Evolutionary conservation across 202 grass and related monocot species (phyloP), one percentile per base, ranked within the genome.

Genomic region (Schoenoplectus triqueter): DNA sequence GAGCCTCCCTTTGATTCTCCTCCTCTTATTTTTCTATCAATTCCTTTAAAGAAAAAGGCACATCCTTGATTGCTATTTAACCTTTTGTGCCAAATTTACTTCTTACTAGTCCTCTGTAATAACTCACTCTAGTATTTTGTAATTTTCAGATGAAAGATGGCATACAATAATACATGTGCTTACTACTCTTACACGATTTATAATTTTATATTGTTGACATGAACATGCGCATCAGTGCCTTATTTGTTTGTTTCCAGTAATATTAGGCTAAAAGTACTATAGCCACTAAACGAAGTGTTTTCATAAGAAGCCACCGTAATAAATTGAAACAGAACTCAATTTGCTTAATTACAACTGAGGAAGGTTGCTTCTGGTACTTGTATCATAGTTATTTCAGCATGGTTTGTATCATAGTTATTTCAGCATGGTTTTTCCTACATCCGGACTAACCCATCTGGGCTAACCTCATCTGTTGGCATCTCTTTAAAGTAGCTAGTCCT

Each of bases 1-100:
- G 73, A 89, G 85, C 92, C 85, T 92, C 86, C 92, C 63, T 7
- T 94, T 86, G 63, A 79, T 83, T 90, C 69, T 88, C 89, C 66
- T 79, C 87, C 87, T 92, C 89, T 74, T 72, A 69, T 71, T 84
- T 84, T 69, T 46, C 13, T 46, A 48, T 41, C 39, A 52, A 59
- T 69, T 18, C 62, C 64, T 84, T 84, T 84, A 41, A 51, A 21
- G 21, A 13, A 56, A 71, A 71, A 59, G 45, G 48, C 11, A 68
- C 59, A 42, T 83, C 46, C 48, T n/a, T 57, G 5, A 51, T 83
- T 83, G 50, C 59, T 69, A 5, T 48, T 63, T 55, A 83, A 31
- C 41, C 49, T 83, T 82, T 70, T 83, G 48, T 1, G 5, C 4
- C 52, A 5, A 21, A 84, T 83, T 69, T 83, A 71, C 66, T 84